Conservation (phyloP, 1,139 yeast species). For the Chernovozyma aurita region DNA sequence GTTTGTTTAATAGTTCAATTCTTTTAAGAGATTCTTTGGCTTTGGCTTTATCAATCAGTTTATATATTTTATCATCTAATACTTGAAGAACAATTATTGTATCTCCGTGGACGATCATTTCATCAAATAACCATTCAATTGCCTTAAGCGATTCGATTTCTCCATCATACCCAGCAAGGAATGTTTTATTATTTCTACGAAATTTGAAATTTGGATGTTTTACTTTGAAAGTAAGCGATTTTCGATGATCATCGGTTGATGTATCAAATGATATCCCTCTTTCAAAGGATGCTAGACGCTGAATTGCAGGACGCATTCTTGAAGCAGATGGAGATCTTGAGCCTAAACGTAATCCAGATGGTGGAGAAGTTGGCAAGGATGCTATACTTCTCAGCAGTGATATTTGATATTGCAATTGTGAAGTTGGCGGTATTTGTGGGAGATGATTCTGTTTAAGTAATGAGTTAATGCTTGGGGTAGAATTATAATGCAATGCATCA, state of each 20-base stretch:
- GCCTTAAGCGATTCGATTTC: conserved; percentile 57
- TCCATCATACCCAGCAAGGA: conserved; percentile 57
- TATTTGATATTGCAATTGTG: neutral
- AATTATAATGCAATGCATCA: conserved; percentile 1
- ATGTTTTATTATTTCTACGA: conserved; percentile 56
- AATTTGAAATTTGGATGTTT: conserved; percentile 54
- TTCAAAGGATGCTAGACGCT: conserved; percentile 16
- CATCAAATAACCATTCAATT: conserved; percentile 62
- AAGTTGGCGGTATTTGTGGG: neutral
- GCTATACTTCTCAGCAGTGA: neutral
- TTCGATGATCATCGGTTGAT: conserved; percentile 30
- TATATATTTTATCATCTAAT: conserved; percentile 39
- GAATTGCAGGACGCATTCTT: conserved; percentile 8
- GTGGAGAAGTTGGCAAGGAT: neutral
- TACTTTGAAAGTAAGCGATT: conserved; percentile 48
- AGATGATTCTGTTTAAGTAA: neutral
- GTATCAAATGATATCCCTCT: conserved; percentile 55
- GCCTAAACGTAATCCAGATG: neutral
- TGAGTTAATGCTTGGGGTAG: neutral
- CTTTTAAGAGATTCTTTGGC: conserved; percentile 35
- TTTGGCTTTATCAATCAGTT: conserved; percentile 23
- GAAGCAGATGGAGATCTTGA: conserved; percentile 8
- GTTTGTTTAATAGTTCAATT: conserved; percentile 45
- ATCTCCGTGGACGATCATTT: conserved; percentile 61
- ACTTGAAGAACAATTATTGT: conserved; percentile 60